These are phyloP conservation scores for Amphichorda felina DNA, from an alignment of 2,329 filamentous ascomycete species.

Conservation along the genomic window DNA sequence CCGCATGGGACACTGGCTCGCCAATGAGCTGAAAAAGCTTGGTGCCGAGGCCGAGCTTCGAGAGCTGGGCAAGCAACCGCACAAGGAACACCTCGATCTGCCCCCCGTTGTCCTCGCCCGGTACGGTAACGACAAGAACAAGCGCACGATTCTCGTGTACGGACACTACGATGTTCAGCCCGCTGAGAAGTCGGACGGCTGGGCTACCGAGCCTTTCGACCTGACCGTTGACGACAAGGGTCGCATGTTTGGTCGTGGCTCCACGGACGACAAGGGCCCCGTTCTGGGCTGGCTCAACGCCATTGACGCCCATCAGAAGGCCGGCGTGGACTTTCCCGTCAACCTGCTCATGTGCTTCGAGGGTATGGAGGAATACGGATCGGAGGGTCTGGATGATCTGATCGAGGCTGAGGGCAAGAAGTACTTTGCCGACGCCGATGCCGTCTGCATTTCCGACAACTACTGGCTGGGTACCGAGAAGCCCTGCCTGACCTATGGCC, in stretches of 20 bases:
- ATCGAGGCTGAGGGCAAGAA: constrained; percentile 85
- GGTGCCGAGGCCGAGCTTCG: constrained; percentile 83
- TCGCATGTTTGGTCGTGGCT: constrained; percentile 91
- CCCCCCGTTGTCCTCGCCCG: constrained; percentile 86
- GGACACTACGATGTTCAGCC: constrained; percentile 99
- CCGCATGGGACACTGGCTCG: constrained; percentile 90
- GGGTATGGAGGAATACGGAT: constrained; percentile 99
- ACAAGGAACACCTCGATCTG: constrained; percentile 80
- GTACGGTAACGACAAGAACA: constrained; percentile 84
- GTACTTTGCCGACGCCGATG: constrained; percentile 91
- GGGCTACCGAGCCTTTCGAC: constrained; percentile 89
- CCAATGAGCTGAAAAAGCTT: constrained; percentile 66
- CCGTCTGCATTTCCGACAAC: constrained; percentile 97
- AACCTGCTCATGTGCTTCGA: constrained; percentile 99
- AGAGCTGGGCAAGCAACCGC: constrained; percentile 80
- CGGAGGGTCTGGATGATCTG: constrained; percentile 89
- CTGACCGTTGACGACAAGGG: constrained; percentile 80
- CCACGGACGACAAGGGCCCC: constrained; percentile 96
- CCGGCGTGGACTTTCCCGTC: constrained; percentile 86
- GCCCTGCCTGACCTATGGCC: constrained; percentile 93
- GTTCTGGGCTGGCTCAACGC: constrained; percentile 96
- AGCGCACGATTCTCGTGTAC: constrained; percentile 92
- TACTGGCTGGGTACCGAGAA: constrained; percentile 99
- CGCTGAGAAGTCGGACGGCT: constrained; percentile 84
- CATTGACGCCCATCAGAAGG: constrained; percentile 95